Base-by-base conservation (phyloP, 1,284 basidiomycete genomes). In the Amylostereum areolatum region DNA sequence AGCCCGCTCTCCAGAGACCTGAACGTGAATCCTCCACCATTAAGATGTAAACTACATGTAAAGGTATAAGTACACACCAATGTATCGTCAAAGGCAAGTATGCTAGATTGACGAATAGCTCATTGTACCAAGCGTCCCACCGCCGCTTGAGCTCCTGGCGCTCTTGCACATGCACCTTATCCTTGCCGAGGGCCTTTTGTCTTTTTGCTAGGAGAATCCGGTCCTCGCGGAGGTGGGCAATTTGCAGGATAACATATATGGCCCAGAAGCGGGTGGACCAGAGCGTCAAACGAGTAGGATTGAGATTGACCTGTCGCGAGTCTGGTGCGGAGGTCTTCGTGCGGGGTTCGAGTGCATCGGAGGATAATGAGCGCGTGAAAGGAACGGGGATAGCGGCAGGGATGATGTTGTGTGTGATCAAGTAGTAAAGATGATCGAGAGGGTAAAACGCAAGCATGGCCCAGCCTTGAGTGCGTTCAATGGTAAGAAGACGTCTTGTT, bases 401-500 rank as follows among this genome's bases (percentile, higher is more conserved):
- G 46, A 90, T 75, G 46, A 92, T 68, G 18, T 74, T 72, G 58
- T 88, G 80, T 1, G 77, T 71, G 29, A 75, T 67, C 49, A 92
- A 72, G 62, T 88, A 92, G 59, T 77, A 85, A 31, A 87, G 64
- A 58, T 92, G 87, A 59, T 92, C 89, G 46, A 92, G 72, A 1
- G 88, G 89, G 60, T 87, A 92, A 69, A 87, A 92, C 1, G 72
- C 75, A 18, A 92, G 69, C 89, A 92, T 91, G 1, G 85, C 80
- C 83, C 87, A 89, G 18, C 83, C 88, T 62, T 92, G 89, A 7
- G 90, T 68, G 28, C 87, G 81, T 59, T 92, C 87, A 44, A 92
- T 86, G 7, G 78, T 87, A 47, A 82, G 78, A 25, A 89, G 72
- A 39, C 72, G 73, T 7, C 81, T 75, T 3, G 88, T 89, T 2